A percentile compares a stretch with the other conserved stretches of the same genome.
phyloP scores from a whole-genome alignment of 345 rosid species.

The Hibiscus trionum region DNA sequence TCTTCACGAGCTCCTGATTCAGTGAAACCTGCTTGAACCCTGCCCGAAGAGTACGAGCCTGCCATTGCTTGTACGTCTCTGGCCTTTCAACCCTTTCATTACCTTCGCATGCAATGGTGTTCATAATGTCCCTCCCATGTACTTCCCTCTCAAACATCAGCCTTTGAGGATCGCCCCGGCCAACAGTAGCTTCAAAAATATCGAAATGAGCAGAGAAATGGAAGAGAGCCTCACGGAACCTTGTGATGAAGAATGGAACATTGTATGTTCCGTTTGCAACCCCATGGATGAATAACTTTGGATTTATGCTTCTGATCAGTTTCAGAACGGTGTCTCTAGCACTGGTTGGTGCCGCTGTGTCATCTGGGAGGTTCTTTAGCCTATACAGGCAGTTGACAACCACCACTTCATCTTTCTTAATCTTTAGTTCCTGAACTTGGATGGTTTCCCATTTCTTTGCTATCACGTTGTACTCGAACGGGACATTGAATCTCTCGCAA shows the following conservation, averaged over 20 bases:
- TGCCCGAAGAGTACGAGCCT: constrained; percentile 33
- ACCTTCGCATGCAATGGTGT: constrained; percentile 58
- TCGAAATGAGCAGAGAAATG: constrained; percentile 54
- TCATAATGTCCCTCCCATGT: constrained; percentile 35
- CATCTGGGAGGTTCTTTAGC: constrained; percentile 41
- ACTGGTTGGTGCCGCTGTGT: constrained; percentile 31
- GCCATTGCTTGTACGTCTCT: constrained; percentile 76
- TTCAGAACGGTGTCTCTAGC: constrained; percentile 39
- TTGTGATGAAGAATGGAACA: constrained; percentile 40
- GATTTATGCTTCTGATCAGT: constrained; percentile 36
- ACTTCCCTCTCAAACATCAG: constrained; percentile 38
- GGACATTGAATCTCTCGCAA: constrained; percentile 36
- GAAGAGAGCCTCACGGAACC: constrained; percentile 51
- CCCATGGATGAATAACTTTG: constrained; percentile 34
- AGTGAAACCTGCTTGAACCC: constrained; percentile 56
- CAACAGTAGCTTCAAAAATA: constrained; percentile 37
- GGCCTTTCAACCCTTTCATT: constrained; percentile 51
- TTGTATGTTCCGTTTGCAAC: constrained; percentile 35
- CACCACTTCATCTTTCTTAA: constrained; percentile 31
- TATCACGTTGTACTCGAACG: constrained; percentile 40
- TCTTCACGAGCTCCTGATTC: constrained; percentile 40
- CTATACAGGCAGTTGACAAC: constrained; percentile 34
- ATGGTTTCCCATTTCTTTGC: constrained; percentile 55
- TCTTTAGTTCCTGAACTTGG: constrained; percentile 34
- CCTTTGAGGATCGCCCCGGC: constrained; percentile 35